These are phyloP conservation scores for Solanum lignicaule DNA, from an alignment of 257 asterid genomes.

Conservation along the genomic window DNA sequence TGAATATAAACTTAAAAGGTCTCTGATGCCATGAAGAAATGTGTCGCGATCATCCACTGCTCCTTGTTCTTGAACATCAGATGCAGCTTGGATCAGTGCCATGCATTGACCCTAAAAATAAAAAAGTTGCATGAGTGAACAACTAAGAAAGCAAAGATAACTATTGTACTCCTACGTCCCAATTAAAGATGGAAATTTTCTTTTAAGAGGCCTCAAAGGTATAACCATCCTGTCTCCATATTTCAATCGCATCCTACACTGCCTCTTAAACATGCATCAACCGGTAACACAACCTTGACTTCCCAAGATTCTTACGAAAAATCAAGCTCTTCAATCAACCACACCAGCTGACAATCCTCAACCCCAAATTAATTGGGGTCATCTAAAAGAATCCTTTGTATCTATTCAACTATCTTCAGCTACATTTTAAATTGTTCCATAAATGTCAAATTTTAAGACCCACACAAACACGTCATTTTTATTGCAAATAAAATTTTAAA, in stretches of 20 bases:
- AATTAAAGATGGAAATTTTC: neutral
- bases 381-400: neutral
- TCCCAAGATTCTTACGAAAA: neutral
- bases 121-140: conserved; percentile 6
- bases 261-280: neutral
- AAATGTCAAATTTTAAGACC: neutral
- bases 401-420: neutral
- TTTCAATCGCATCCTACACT: neutral
- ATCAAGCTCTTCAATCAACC: neutral
- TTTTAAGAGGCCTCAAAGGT: neutral
- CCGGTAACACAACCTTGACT: neutral
- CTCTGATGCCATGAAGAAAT: conserved; percentile 88
- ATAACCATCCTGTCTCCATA: neutral
- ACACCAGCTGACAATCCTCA: neutral
- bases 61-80: conserved; percentile 93
- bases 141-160: neutral
- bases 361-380: neutral
- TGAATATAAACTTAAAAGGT: conserved; percentile 91
- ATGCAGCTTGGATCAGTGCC: conserved; percentile 80
- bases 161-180: neutral
- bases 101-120: conserved; percentile 53
- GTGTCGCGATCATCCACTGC: conserved; percentile 96
- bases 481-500: neutral
- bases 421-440: neutral
- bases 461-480: neutral